phyloP scores from a whole-genome alignment of 2,329 filamentous ascomycete species.

The Pyrenochaeta sp. region DNA sequence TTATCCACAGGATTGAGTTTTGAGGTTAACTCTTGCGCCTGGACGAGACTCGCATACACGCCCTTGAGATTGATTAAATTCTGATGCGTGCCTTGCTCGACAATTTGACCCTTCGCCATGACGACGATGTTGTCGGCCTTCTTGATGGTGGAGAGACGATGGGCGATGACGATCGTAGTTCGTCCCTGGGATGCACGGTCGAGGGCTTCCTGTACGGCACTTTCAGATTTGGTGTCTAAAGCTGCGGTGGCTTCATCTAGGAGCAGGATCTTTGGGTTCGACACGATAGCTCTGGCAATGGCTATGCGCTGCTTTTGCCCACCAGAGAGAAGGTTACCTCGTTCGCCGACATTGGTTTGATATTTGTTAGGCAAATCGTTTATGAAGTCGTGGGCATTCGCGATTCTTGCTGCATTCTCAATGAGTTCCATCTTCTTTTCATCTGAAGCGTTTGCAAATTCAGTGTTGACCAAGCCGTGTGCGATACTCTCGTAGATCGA shows the following conservation, averaged over 20 bases:
- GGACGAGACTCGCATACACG: conserved; percentile 85
- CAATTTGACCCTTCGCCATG: conserved; percentile 83
- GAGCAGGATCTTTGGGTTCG: conserved; percentile 88
- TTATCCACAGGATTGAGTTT: conserved; percentile 30
- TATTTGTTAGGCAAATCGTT: conserved; percentile 83
- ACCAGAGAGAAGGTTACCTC: conserved; percentile 89
- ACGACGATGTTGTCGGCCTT: conserved; percentile 96
- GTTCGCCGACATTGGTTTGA: conserved; percentile 93
- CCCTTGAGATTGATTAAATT: conserved; percentile 73
- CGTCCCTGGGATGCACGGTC: conserved; percentile 85
- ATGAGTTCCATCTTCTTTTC: conserved; percentile 77
- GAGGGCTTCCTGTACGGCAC: conserved; percentile 90
- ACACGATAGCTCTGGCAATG: conserved; percentile 89
- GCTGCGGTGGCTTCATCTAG: conserved; percentile 96
- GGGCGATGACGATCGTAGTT: conserved; percentile 95
- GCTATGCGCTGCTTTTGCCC: conserved; percentile 98
- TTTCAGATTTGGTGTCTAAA: conserved; percentile 93
- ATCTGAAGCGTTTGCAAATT: conserved; percentile 70
- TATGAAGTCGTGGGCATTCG: conserved; percentile 95
- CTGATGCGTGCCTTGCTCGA: conserved; percentile 91
- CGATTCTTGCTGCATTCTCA: conserved; percentile 82
- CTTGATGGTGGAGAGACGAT: conserved; percentile 92
- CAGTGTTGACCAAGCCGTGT: conserved; percentile 88
- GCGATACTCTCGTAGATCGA: conserved; percentile 90
- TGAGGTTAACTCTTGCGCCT: conserved; percentile 72